Evolutionary conservation across 805 yeast genomes (phyloP), one percentile per base, ranked within the genome.

Genomic region (Yarrowia hollandica): DNA sequence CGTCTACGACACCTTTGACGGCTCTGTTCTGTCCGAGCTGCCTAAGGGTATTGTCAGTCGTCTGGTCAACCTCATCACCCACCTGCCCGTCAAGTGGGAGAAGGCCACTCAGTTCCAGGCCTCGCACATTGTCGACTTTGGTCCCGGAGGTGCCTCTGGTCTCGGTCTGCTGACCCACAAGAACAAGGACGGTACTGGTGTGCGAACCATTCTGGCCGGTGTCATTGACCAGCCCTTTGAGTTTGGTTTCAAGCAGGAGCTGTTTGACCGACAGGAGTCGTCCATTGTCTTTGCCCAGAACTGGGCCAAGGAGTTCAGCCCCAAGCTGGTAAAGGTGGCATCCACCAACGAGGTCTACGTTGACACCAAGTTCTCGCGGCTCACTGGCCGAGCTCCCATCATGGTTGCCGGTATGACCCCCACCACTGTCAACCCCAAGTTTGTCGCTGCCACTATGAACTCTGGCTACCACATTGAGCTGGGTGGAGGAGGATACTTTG

Each of bases 331-430:
- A 64, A 87, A 87, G 75, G 88, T 89, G 63, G 69, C 74, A 16
- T 76, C 76, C 61, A 77, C 79, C 57, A 91, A 90, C 66, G 85
- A 88, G 72, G 77, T 86, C 50, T 90, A 76, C 69, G 97, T 94
- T 61, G 95, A 91, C 74, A 94, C 99, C 67, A 91, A 90, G 76
- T 90, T 92, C 76, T 88, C 96, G 56, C 81, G 91, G 72, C 80
- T 94, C 67, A 76, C 94, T 64, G 96, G 97, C 63, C 88, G 90
- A 75, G 91, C 99, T 63, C 99, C 99, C 62, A 77, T 94, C 66
- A 86, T 95, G 86, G 94, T 94, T 66, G 96, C 99, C 34, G 99
- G 99, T 78, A 94, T 94, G 99, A 94, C 99, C 37, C 99, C 99
- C 71, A 83, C 96, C 41, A 94, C 99, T 28, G 97, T 91, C 60